These are phyloP conservation scores for Seiridium unicorne DNA, from an alignment of 2,329 filamentous ascomycete genomes.

Conservation along the genomic window DNA sequence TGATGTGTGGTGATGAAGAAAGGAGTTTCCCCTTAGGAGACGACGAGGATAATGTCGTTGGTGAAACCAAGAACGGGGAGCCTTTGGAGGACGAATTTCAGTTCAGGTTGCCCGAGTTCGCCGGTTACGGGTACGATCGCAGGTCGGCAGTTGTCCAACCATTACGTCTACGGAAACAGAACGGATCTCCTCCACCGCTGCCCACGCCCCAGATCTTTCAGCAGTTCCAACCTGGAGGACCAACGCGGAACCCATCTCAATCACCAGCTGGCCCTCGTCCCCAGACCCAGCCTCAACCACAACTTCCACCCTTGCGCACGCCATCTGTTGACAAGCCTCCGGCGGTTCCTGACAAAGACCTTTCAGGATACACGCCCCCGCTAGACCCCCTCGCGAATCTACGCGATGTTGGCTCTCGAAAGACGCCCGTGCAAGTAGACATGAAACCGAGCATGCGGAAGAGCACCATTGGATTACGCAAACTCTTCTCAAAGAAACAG, in stretches of 20 bases:
- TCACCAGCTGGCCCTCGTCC: background rate
- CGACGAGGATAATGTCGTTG: slow-evolving; percentile 35
- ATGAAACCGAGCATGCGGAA: background rate
- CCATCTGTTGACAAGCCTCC: slow-evolving; percentile 2
- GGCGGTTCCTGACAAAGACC: slow-evolving; percentile 3
- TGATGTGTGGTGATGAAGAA: slow-evolving; percentile 61
- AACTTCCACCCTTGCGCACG: background rate
- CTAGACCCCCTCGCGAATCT: slow-evolving; percentile 9
- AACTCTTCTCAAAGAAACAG: slow-evolving; percentile 34
- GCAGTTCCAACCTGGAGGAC: background rate
- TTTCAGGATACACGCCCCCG: background rate
- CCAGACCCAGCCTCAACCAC: background rate
- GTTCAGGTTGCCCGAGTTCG: slow-evolving; percentile 25
- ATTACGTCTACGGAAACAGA: background rate
- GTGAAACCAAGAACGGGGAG: background rate
- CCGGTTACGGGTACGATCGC: slow-evolving; percentile 2
- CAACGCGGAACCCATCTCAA: background rate
- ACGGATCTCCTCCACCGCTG: background rate
- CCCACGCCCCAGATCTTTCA: background rate
- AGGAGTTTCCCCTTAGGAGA: slow-evolving; percentile 39
- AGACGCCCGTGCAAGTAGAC: background rate
- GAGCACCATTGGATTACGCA: slow-evolving; percentile 4
- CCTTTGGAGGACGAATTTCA: slow-evolving; percentile 27
- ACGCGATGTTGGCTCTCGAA: slow-evolving; percentile 2
- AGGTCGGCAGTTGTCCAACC: slow-evolving; percentile 6